Evolutionary conservation across 176 grass and related monocot genomes (phyloP).

Genomic region (sorghum (Sorghum bicolor)): Sorghum_bicolor_NCBIv3 NC_012878.2:53313501-53314000

Average conservation of each 20-base stretch:
- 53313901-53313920: background rate
- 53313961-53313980: constrained; percentile 1
- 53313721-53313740: constrained; percentile 16
- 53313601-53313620: background rate
- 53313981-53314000: background rate
- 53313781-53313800: background rate
- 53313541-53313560: constrained; percentile 23
- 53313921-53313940: constrained; percentile 11
- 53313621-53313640: background rate
- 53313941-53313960: background rate
- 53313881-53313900: background rate
- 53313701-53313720: constrained; percentile 2
- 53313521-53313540: constrained; percentile 22
- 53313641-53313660: constrained; percentile 7
- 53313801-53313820: constrained; percentile 2
- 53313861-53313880: background rate
- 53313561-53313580: constrained; percentile 1
- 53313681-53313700: background rate
- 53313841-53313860: background rate
- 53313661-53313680: constrained; percentile 13
- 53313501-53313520: background rate
- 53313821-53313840: background rate
- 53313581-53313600: background rate
- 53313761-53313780: constrained; percentile 33
- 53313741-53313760: constrained; percentile 12